Conservation (phyloP, 2,329 filamentous ascomycete genomes). For the Diaporthe citrichinensis region DNA sequence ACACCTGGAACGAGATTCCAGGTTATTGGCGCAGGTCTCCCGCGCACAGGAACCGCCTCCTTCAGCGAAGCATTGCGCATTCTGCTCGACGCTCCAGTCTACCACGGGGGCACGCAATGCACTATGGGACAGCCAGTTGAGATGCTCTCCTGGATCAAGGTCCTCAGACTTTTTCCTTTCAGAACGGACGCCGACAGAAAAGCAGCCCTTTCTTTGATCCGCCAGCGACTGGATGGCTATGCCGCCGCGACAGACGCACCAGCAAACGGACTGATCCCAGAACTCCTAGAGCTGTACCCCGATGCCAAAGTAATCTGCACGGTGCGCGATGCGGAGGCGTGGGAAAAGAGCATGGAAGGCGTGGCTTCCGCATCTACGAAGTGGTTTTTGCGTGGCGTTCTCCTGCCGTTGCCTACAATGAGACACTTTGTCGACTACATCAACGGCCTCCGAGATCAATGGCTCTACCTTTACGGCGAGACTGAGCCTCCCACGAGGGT, state of each 20-base stretch:
- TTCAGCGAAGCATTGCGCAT: conserved; percentile 18
- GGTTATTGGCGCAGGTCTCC: conserved; percentile 9
- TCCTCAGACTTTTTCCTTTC: conserved; percentile 10
- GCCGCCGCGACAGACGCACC: conserved; percentile 60
- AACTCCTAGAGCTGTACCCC: conserved; percentile 64
- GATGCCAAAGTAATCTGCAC: conserved; percentile 64
- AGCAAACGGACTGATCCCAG: conserved; percentile 56
- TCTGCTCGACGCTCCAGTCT: neutral
- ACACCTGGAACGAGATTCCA: neutral
- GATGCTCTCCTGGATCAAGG: neutral
- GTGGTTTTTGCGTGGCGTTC: conserved; percentile 52
- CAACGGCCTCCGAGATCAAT: conserved; percentile 41
- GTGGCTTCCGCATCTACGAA: conserved; percentile 52
- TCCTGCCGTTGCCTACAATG: conserved; percentile 52
- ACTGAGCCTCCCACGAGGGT: conserved; percentile 42
- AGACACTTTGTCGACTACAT: conserved; percentile 52
- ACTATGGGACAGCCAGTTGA: neutral
- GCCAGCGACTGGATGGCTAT: conserved; percentile 46
- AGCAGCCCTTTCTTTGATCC: neutral
- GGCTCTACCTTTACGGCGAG: conserved; percentile 49
- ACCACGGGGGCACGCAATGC: conserved; percentile 16
- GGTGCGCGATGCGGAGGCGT: conserved; percentile 54
- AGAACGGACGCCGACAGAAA: neutral
- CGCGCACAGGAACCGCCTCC: conserved; percentile 11
- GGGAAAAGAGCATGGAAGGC: conserved; percentile 55